Evolutionary conservation across 768 basidiomycete species (phyloP), one percentile per base, ranked within the genome.

Genomic region (Strobilomyces dryophilus): DNA sequence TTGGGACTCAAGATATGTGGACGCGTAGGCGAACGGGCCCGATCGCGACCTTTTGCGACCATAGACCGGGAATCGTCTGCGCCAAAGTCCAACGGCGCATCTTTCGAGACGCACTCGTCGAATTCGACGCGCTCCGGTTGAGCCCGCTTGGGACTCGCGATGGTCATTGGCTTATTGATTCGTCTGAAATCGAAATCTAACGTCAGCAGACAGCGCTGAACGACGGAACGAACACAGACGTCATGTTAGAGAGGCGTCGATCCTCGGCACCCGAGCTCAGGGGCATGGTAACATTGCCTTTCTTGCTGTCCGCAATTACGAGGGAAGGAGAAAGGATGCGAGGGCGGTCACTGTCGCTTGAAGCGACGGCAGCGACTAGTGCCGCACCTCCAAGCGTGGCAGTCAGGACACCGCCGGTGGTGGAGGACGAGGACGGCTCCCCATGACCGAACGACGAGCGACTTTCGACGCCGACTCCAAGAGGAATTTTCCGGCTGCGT

Each of bases 111-210:
- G 36, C 26, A 21, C 18, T 35, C 11, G 18, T 46, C 36, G 14
- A 47, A 18, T 14, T 45, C 35, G 31, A 35, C 15, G 26, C 8
- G n/a, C 9, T 42, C 45, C 11, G 10, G 15, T n/a, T 7, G 15
- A 20, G 12, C 17, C 7, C 20, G 48, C 24, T 11, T 26, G 6
- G 27, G 12, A 11, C 24, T 34, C 11, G 29, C 15, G 21, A 44
- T 11, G 11, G 37, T 8, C 18, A 27, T 31, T 24, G 47, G 12
- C 34, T 14, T 11, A 3, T n/a, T 5, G 15, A 20, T 31, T 27
- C 8, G 59, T 26, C 61, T 64, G 7, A 42, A 32, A 45, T 8
- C 4, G n/a, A n/a, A n/a, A n/a, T n/a, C n/a, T 15, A 17, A 26
- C 17, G 6, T 63, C 44, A 58, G 29, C 42, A 54, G 27, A 17